Evolutionary conservation across 257 asterid species (phyloP).

Genomic region (Galeopsis tetrahit): DNA sequence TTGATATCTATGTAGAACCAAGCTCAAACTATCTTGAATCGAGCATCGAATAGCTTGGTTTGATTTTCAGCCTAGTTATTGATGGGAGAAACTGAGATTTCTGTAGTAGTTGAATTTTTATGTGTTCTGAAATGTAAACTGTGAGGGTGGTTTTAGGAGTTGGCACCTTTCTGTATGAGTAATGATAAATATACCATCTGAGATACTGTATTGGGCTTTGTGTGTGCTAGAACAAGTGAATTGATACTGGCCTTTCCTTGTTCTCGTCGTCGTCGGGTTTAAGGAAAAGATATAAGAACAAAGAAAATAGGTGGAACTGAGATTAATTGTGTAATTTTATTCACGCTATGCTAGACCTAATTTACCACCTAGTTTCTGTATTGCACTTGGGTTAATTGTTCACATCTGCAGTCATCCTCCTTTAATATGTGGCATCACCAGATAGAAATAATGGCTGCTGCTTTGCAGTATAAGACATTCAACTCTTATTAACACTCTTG

Average conservation of each 20-base stretch:
- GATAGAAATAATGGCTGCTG: background rate
- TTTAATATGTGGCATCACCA: background rate
- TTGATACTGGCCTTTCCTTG: slow-evolving; percentile 7
- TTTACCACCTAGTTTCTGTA: background rate
- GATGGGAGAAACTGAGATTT: slow-evolving; percentile 15
- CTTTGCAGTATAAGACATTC: slow-evolving; percentile 2
- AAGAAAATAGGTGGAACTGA: slow-evolving; percentile 20
- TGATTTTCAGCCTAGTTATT: no score
- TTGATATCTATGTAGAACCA: no score
- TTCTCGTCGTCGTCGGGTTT: background rate
- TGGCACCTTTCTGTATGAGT: slow-evolving; percentile 13
- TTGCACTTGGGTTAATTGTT: slow-evolving; percentile 26
- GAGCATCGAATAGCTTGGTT: no score
- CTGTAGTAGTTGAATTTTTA: background rate
- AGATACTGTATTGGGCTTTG: slow-evolving; percentile 6
- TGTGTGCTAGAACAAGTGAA: background rate
- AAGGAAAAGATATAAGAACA: slow-evolving; percentile 8
- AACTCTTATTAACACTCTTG: background rate
- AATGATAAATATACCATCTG: background rate
- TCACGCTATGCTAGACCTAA: background rate
- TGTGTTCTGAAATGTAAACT: background rate
- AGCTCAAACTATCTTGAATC: no score
- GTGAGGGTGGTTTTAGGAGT: slow-evolving; percentile 12
- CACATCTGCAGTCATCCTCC: background rate
- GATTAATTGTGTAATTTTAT: background rate